Evolutionary conservation across 2,329 filamentous ascomycete species (phyloP), one percentile per base, ranked within the genome.

Genomic region (Rutstroemia sp.): DNA sequence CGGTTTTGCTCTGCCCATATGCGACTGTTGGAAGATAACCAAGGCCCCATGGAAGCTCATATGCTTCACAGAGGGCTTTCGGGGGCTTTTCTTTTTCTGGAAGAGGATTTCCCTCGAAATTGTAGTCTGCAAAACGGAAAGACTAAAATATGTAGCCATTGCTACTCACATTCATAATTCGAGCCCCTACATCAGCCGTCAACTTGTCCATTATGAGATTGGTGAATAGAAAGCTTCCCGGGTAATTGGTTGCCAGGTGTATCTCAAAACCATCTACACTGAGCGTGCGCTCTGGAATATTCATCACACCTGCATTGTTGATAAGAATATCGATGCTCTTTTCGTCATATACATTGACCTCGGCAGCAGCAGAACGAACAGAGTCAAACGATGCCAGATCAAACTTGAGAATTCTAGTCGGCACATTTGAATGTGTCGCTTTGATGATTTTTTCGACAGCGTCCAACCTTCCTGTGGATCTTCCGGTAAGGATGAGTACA

Each of bases 271-370:
- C 57, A 27, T 60, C 57, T 16, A 14, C 9, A 23, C 53, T 57
- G 4, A 58, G 36, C 0, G 38, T 55, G 19, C 17, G 50, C 3
- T 57, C 19, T 51, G 50, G 46, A 2, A 57, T 30, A 25, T 9
- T 45, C 57, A 61, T 63, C 12, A 64, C 50, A 10, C 62, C 62
- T 7, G 62, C 61, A 27, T 59, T 63, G 44, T 64, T 63, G 5
- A 76, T 67, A 5, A 75, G 60, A 9, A 75, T 68, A 48, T 76
- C 72, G 14, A 76, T 67, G 14, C n/a, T 47, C 19, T 72, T 71
- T 1, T 56, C 47, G 1, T 72, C 64, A 19, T 61, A 34, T 30
- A 57, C 53, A n/a, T 69, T 71, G 5, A 76, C 64, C 7, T 68
- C 64, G 0, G 60, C 63, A 1, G 73, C 75, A 0, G 73, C 72